Percentiles rank a stretch among this genome's conserved stretches.
Evolutionary conservation across 495 filamentous ascomycete species (phyloP).

Genomic region (Aspergillus asperescens): DNA sequence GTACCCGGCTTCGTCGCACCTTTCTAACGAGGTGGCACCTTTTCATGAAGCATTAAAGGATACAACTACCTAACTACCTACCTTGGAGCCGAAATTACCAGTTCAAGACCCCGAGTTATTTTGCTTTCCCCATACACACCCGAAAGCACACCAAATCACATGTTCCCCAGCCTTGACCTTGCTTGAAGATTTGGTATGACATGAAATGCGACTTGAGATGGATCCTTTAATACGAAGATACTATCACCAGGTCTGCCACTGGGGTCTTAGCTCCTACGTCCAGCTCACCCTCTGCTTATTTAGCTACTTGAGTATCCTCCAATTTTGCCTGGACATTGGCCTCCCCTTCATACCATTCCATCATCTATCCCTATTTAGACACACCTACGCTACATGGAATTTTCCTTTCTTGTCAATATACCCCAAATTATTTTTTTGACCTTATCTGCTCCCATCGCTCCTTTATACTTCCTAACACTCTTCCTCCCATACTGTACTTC

Average conservation of each 20-base stretch:
- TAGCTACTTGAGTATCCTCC: neutral
- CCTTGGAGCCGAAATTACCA: neutral
- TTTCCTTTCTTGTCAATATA: constrained; percentile 14
- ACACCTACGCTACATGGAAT: constrained; percentile 1
- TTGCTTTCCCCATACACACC: neutral
- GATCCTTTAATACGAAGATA: neutral
- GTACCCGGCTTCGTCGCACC: neutral
- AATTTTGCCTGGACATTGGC: neutral
- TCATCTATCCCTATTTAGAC: constrained; percentile 4
- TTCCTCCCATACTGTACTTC: neutral
- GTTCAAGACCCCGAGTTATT: neutral
- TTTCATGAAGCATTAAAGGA: neutral
- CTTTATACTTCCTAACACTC: neutral
- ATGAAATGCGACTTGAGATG: neutral
- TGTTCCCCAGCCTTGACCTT: neutral
- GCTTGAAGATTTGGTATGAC: neutral
- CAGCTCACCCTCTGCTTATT: too few species aligned
- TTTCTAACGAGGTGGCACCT: neutral
- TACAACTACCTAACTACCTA: neutral
- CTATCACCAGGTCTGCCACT: neutral
- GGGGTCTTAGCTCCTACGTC: too few species aligned
- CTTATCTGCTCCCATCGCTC: neutral
- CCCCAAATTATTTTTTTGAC: constrained; percentile 13
- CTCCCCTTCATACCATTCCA: neutral
- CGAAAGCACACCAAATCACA: neutral